phyloP scores from a whole-genome alignment of 73 alveolate genomes.

The Symbiodinium natans region DNA sequence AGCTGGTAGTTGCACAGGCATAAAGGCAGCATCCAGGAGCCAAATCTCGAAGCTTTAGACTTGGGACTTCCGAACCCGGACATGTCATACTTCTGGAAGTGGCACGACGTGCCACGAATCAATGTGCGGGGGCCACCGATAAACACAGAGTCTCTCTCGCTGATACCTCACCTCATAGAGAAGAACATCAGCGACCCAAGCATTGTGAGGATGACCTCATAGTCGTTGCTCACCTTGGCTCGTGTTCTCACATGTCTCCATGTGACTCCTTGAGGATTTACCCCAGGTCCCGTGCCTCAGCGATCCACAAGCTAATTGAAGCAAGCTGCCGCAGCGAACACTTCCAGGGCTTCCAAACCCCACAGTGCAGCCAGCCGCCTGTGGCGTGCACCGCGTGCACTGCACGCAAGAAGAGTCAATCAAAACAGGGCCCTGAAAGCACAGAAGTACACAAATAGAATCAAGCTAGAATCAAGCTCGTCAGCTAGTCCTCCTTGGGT shows the following conservation, averaged over 20 bases:
- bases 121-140: too few relatives aligned
- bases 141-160: too few relatives aligned
- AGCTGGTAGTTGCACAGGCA: too few relatives aligned
- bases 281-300: background rate
- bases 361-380: conserved; percentile 82
- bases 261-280: background rate
- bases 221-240: conserved; percentile 52
- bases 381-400: background rate
- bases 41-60: too few relatives aligned
- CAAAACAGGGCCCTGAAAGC: too few relatives aligned
- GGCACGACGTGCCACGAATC: too few relatives aligned
- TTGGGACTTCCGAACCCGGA: too few relatives aligned
- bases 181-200: conserved; percentile 82
- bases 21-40: too few relatives aligned
- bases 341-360: conserved; percentile 43
- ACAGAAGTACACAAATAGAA: too few relatives aligned
- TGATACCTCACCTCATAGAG: conserved; percentile 93
- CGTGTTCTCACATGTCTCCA: background rate
- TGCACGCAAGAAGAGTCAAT: background rate
- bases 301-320: background rate
- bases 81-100: too few relatives aligned
- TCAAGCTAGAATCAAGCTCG: too few relatives aligned
- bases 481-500: too few relatives aligned
- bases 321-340: conserved; percentile 6
- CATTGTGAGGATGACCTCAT: conserved; percentile 61